A percentile compares a stretch with the other conserved stretches of the same genome.
These are phyloP conservation scores for Podospora conica DNA, from an alignment of 495 filamentous ascomycete species.

Conservation along the genomic window DNA sequence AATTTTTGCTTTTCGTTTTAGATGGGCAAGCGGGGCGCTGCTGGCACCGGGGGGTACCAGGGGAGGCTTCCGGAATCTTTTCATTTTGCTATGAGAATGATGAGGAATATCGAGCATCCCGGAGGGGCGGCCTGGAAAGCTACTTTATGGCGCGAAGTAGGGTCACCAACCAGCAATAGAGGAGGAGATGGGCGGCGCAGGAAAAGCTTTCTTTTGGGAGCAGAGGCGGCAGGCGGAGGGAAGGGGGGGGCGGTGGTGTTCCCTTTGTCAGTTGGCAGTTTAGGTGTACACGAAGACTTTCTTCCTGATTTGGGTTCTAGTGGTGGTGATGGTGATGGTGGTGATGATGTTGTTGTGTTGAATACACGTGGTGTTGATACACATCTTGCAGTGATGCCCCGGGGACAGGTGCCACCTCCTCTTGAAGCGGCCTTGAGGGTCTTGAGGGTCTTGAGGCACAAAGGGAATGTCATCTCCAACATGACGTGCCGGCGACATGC, in stretches of 20 bases:
- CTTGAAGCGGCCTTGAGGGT: background rate
- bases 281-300: background rate
- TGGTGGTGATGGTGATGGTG: background rate
- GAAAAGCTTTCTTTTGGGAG: background rate
- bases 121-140: background rate
- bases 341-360: background rate
- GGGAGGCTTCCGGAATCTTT: constrained; percentile 8
- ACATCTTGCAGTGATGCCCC: background rate
- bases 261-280: background rate
- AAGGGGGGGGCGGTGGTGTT: background rate
- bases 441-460: too few species aligned
- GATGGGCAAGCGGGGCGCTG: constrained; percentile 1
- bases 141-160: background rate
- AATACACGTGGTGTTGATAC: background rate
- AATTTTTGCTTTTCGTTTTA: constrained; percentile 4
- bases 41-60: background rate
- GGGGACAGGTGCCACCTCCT: background rate
- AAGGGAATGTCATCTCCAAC: background rate
- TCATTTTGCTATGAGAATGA: constrained; percentile 12
- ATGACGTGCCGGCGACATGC: background rate
- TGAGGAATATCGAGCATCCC: constrained; percentile 11
- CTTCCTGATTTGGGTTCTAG: background rate
- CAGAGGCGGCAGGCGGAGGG: background rate
- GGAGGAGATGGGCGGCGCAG: constrained; percentile 2
- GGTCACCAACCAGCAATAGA: constrained; percentile 7